Percentiles rank a stretch among this genome's conserved stretches.
Evolutionary conservation across 208 protist species (phyloP).

Genomic region (Acanthamoeba divionensis): DNA sequence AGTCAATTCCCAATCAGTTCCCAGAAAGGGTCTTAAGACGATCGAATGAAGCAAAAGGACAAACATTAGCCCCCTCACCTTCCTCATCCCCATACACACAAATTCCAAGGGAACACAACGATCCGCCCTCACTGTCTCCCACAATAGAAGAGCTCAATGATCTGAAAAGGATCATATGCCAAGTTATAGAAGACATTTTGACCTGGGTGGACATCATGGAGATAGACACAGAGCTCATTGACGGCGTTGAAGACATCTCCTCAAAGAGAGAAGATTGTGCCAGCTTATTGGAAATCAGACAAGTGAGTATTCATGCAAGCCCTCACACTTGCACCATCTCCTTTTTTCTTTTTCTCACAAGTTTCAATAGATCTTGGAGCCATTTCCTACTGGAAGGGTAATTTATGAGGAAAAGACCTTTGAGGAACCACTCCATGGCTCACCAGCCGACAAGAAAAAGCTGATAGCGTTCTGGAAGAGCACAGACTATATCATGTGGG

Average conservation of each 20-base stretch:
- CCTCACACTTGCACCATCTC: neutral
- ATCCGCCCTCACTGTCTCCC: too few species aligned
- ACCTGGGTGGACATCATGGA: neutral
- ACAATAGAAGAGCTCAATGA: too few species aligned
- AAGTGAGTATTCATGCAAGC: neutral
- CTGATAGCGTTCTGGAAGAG: neutral
- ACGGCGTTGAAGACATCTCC: neutral
- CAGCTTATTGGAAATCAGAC: neutral
- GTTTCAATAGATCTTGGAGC: neutral
- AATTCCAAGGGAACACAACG: too few species aligned
- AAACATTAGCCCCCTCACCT: too few species aligned
- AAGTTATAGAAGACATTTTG: too few species aligned
- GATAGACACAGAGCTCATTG: neutral
- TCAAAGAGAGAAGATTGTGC: neutral
- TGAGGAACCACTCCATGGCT: neutral
- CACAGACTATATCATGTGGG: conserved; percentile 10
- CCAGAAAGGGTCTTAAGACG: too few species aligned
- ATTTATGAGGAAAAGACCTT: neutral
- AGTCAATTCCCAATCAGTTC: too few species aligned
- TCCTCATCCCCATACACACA: too few species aligned
- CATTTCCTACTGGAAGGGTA: neutral
- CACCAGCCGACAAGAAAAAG: neutral
- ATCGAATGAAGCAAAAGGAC: too few species aligned
- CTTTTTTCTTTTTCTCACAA: neutral
- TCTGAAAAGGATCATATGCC: too few species aligned